Evolutionary conservation across 176 grass and related monocot species (phyloP), one percentile per base, ranked within the genome.

Genomic region (Echinochloa phyllopogon): DNA sequence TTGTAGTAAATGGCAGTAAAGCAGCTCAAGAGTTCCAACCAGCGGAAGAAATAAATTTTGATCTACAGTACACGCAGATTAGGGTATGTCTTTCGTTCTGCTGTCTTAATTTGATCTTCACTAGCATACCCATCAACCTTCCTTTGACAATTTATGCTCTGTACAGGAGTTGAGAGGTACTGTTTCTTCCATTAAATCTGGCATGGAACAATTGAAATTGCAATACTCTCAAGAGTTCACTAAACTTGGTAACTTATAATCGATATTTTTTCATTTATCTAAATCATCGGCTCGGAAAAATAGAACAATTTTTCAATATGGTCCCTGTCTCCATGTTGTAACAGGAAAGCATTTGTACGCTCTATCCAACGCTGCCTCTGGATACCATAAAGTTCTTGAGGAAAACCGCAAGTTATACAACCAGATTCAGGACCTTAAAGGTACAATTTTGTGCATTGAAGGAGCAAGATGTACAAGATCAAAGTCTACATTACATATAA

Each of bases 341-440:
- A 78, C 60, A 98, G 95, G 93, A 18, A 93, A 83, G 15, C 87
- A 98, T 87, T 74, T 95, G 71, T 84, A 86, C 40, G 82, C 74
- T 40, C 39, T 98, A 62, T 87, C 87, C 72, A 69, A 90, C 87
- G 83, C 89, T 63, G 89, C 93, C 88, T 94, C 85, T 55, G 77
- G 87, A 53, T 95, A 98, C 86, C 87, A 88, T 57, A 98, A 94
- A 88, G 89, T 98, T 86, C 83, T 98, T 6, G 96, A 95, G 80
- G 96, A 98, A 87, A 98, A 98, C 65, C 92, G 96, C 64, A 98
- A 94, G 39, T 76, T 98, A 33, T 98, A 98, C 76, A 98, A 95
- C 83, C 78, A 89, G 83, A 82, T 98, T 65, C 96, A 98, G 62
- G 96, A 98, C 85, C 96, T 98, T 83, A 95, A 94, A 98, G 96